Conservation (phyloP, 352 stramenopile species). For the Aphanomyces cochlioides region DNA sequence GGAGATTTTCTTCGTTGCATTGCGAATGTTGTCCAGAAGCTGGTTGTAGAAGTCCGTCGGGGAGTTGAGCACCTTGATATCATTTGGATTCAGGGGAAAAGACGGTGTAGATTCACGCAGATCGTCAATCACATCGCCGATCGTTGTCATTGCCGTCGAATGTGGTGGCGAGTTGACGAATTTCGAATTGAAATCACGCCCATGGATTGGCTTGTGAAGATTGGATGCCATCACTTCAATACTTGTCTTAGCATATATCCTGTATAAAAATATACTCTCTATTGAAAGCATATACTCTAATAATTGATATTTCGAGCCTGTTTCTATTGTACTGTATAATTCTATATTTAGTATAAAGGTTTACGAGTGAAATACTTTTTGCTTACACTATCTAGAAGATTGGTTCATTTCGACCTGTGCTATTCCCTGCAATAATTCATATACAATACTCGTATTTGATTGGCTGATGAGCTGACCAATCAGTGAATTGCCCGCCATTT, state of each 20-base stretch:
- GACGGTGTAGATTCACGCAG: conserved; percentile 22
- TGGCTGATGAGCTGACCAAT: background rate
- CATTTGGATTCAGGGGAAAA: conserved; percentile 55
- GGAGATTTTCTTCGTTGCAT: conserved; percentile 46
- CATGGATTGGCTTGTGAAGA: background rate
- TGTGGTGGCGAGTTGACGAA: background rate
- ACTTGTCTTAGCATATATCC: background rate
- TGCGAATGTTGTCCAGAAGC: conserved; percentile 53
- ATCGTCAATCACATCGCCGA: conserved; percentile 25
- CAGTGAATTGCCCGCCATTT: background rate
- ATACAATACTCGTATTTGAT: background rate
- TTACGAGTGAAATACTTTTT: no score
- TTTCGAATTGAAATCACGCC: background rate
- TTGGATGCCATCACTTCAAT: background rate
- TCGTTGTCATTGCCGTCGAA: background rate
- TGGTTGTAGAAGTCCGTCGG: conserved; percentile 61
- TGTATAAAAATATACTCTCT: background rate
- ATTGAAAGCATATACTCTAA: background rate
- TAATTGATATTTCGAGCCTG: background rate
- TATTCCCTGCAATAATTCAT: background rate
- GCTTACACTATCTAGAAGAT: no score
- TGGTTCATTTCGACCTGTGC: no score
- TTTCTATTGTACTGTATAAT: no score
- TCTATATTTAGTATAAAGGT: no score
- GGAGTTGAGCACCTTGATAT: conserved; percentile 48